Evolutionary conservation across 768 basidiomycete species (phyloP).

Genomic region (Boletus vermiculosoides): DNA sequence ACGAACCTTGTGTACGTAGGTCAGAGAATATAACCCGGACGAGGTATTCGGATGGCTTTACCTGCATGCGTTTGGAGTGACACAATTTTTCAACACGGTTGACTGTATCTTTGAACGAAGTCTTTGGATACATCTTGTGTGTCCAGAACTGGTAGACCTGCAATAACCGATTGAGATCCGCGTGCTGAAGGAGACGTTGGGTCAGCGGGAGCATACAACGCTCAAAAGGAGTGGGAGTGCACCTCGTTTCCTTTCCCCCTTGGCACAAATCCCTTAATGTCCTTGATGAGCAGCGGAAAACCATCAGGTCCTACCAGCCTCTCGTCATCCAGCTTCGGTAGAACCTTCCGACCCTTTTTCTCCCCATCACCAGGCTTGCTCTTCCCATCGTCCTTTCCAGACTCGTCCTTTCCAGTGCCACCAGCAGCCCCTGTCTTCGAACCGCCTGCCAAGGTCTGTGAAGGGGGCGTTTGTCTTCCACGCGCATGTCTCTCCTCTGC

Average conservation of each 20-base stretch:
- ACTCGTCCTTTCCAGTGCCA: background rate
- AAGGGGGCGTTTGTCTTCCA: constrained; percentile 32
- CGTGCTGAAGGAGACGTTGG: constrained; percentile 43
- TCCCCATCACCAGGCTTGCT: constrained; percentile 22
- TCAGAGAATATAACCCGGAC: constrained; percentile 2
- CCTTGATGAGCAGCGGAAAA: constrained; percentile 75
- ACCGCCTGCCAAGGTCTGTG: constrained; percentile 48
- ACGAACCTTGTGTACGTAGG: constrained; percentile 47
- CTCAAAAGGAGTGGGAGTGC: constrained; percentile 4
- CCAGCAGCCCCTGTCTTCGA: constrained; percentile 37
- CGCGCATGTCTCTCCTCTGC: constrained; percentile 49
- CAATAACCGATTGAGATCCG: constrained; percentile 78
- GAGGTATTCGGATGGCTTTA: constrained; percentile 35
- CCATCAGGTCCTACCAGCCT: constrained; percentile 72
- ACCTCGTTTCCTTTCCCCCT: constrained; percentile 96
- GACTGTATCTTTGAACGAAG: constrained; percentile 84
- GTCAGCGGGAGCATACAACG: constrained; percentile 1
- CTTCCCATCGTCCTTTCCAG: constrained; percentile 9
- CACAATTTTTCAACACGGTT: constrained; percentile 85
- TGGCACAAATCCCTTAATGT: constrained; percentile 73
- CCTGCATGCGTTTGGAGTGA: constrained; percentile 82
- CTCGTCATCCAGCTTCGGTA: constrained; percentile 70
- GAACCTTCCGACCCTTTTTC: constrained; percentile 31
- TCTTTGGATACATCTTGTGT: constrained; percentile 88
- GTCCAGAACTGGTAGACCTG: constrained; percentile 94